phyloP scores from a whole-genome alignment of 768 basidiomycete genomes.

The Pisolithus tinctorius region DNA sequence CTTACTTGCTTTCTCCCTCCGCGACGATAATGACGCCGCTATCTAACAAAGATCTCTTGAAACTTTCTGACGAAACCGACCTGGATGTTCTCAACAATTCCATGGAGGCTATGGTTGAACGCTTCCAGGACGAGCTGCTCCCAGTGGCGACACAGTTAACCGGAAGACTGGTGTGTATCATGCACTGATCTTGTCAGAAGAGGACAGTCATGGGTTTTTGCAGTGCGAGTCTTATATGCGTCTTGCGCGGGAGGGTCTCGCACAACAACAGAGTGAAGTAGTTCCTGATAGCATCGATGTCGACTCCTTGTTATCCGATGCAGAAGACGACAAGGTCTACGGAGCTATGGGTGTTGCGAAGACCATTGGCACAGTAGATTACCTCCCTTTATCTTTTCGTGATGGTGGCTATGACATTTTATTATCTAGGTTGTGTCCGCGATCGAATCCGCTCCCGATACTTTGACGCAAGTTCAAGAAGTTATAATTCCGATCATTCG shows the following conservation, averaged over 20 bases:
- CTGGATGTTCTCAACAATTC: constrained; percentile 75
- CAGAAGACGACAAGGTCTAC: constrained; percentile 82
- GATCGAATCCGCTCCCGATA: constrained; percentile 66
- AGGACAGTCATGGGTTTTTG: background rate
- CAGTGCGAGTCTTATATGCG: constrained; percentile 83
- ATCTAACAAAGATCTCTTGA: constrained; percentile 58
- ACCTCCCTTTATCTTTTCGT: background rate
- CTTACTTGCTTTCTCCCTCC: background rate
- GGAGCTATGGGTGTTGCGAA: constrained; percentile 84
- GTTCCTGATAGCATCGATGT: constrained; percentile 45
- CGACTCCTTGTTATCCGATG: constrained; percentile 46
- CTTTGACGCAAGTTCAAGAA: constrained; percentile 74
- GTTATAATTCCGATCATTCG: constrained; percentile 72
- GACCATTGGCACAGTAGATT: constrained; percentile 69
- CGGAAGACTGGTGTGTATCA: constrained; percentile 56
- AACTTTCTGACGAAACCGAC: constrained; percentile 87
- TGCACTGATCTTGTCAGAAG: background rate
- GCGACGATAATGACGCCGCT: background rate
- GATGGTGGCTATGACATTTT: background rate
- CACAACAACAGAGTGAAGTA: constrained; percentile 43
- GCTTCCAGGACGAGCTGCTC: constrained; percentile 76
- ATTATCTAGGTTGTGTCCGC: constrained; percentile 63
- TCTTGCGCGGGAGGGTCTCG: constrained; percentile 61
- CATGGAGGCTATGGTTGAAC: constrained; percentile 84
- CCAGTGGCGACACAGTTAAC: constrained; percentile 82